These are phyloP conservation scores for Mortierella sp. DNA, from an alignment of 371 early-diverging fungal genomes.

Conservation along the genomic window DNA sequence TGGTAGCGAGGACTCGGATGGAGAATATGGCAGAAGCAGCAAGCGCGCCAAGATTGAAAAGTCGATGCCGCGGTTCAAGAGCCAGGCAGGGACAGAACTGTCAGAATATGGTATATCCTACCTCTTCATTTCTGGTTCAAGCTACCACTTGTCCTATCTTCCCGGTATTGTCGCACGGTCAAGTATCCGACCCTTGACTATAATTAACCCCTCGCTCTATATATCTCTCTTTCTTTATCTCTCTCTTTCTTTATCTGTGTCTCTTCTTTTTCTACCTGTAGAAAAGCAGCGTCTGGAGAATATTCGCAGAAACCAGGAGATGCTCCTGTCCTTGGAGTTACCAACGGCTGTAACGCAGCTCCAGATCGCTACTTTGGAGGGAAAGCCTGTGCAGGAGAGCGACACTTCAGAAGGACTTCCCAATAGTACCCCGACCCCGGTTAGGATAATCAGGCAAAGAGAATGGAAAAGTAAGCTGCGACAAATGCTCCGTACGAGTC, in stretches of 20 bases:
- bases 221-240: neutral
- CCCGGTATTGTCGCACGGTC: no score
- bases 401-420: neutral
- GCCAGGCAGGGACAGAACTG: constrained; percentile 12
- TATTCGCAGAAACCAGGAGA: constrained; percentile 71
- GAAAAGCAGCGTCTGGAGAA: constrained; percentile 73
- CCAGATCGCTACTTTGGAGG: constrained; percentile 12
- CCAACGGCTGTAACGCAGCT: constrained; percentile 42
- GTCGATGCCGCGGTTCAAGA: neutral
- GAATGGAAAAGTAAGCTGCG: neutral
- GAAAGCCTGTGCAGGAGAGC: neutral
- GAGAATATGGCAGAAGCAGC: neutral
- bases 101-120: constrained; percentile 43
- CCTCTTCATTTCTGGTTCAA: no score
- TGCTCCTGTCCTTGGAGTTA: constrained; percentile 64
- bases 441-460: constrained; percentile 11
- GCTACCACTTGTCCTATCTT: no score
- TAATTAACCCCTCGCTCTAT: neutral
- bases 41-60: neutral
- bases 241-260: neutral
- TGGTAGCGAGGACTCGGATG: neutral
- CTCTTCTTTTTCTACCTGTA: constrained; percentile 17
- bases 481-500: neutral
- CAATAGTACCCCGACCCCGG: neutral
- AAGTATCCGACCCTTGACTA: neutral